A percentile compares a stretch with the other conserved stretches of the same genome.
Conservation (phyloP, 306 rosid species). For the Quercus wislizeni region DNA sequence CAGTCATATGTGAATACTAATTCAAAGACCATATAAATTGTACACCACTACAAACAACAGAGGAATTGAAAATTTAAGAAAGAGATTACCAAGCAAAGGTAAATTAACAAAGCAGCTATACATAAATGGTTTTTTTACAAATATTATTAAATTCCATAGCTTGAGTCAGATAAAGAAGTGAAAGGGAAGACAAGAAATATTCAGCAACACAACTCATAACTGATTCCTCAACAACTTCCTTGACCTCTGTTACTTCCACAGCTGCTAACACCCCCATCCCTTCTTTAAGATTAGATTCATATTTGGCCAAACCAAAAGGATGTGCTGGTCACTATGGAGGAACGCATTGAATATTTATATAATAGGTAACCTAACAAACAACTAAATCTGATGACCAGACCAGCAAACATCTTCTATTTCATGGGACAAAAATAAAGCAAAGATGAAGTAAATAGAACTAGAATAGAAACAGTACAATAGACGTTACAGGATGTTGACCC, state of each 20-base stretch:
- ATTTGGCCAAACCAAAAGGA: not conserved
- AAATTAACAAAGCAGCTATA: not conserved
- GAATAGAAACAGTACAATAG: not conserved
- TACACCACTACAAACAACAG: not conserved
- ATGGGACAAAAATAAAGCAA: not conserved
- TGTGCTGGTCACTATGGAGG: not conserved
- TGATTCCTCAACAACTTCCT: not conserved
- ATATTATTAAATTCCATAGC: not conserved
- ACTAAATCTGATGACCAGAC: too few species aligned
- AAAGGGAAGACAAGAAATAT: not conserved
- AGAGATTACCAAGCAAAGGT: not conserved
- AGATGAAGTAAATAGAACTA: not conserved
- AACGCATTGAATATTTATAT: not conserved
- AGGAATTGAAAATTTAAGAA: not conserved
- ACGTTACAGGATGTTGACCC: not conserved
- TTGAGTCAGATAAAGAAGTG: not conserved
- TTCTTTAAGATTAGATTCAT: not conserved
- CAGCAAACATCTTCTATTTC: not conserved
- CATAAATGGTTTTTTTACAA: not conserved
- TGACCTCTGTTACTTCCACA: not conserved
- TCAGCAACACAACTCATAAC: not conserved
- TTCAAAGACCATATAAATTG: not conserved
- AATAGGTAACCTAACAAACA: not conserved
- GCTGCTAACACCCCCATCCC: too few species aligned
- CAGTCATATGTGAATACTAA: not conserved